Base-by-base conservation (phyloP, 2,329 filamentous ascomycete genomes). In the Botrytis pseudocinerea region DNA sequence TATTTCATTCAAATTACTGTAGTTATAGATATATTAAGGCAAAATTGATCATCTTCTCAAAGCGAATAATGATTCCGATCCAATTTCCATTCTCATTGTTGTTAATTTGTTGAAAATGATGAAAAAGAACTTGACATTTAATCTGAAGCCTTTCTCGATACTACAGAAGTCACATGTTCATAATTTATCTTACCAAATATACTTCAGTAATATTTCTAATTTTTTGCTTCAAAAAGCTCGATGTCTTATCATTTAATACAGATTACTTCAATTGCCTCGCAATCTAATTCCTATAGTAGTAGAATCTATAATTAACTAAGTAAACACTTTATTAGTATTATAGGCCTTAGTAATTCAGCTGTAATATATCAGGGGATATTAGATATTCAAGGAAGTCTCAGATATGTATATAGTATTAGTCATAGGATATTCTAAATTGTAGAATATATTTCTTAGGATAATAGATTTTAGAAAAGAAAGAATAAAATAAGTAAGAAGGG, bases 21-120 rank as follows among this genome's bases (percentile, higher is more conserved):
- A n/a, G 0, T 1, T 48, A 2, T 9, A 8, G 2, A 48, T 48
- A 48, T 1, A 2, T 25, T 6, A 4, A 51, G 22, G 22, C 25
- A 0, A 14, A 8, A 1, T 25, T 48, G 2, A 3, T 10, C 22
- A 5, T 51, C 12, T 12, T 22, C 9, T 25, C 46, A 1, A 16
- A 12, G 12, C 14, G n/a, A 54, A 14, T n/a, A 16, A 16, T n/a
- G 6, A 38, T 16, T 7, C 5, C 25, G 4, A n/a, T n/a, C 5
- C 4, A n/a, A 51, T 54, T 12, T 54, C 6, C 6, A 1, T 16
- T 54, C 10, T 16, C 12, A 1, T n/a, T 16, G 2, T n/a, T 7
- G 48, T n/a, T 12, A 54, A n/a, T 16, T 54, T n/a, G 4, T 54
- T 54, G 12, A 54, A 54, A 54, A 54, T 54, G 2, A 25, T 16